phyloP scores from a whole-genome alignment of 257 asterid species.

The Ocimum tenuiflorum region DNA sequence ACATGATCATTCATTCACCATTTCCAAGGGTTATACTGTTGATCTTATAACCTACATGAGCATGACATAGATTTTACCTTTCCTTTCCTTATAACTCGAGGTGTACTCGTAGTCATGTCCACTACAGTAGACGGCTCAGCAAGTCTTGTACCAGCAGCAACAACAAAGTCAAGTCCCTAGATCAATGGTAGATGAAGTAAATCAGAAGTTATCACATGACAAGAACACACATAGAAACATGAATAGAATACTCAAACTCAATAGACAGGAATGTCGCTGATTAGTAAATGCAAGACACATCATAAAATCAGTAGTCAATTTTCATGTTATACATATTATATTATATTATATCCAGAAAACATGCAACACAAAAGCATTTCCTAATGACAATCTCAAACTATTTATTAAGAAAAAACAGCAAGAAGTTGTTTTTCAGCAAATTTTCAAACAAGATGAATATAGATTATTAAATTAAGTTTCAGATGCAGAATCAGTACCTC shows the following conservation, averaged over 20 bases:
- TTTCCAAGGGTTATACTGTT: background rate
- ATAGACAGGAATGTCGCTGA: background rate
- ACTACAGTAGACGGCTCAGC: conserved; percentile 93
- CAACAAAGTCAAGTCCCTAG: conserved; percentile 90
- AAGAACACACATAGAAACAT: background rate
- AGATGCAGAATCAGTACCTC: conserved; percentile 46
- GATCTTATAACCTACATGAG: background rate
- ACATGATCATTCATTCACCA: too few species aligned
- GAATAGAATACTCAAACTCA: background rate
- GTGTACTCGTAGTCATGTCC: conserved; percentile 68
- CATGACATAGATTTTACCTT: conserved; percentile 42
- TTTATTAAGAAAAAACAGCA: background rate
- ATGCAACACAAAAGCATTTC: background rate
- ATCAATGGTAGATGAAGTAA: conserved; percentile 12
- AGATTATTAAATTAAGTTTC: background rate
- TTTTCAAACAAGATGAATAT: background rate
- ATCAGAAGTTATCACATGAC: conserved; percentile 4
- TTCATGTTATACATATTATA: background rate
- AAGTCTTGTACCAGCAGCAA: conserved; percentile 71
- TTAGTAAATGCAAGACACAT: background rate
- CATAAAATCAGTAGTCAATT: background rate
- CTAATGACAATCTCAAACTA: background rate
- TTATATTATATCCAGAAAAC: background rate
- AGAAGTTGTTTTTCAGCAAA: background rate
- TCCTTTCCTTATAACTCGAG: conserved; percentile 60